Evolutionary conservation across 2,329 filamentous ascomycete species (phyloP).

Genomic region (Mariannaea sp.): DNA sequence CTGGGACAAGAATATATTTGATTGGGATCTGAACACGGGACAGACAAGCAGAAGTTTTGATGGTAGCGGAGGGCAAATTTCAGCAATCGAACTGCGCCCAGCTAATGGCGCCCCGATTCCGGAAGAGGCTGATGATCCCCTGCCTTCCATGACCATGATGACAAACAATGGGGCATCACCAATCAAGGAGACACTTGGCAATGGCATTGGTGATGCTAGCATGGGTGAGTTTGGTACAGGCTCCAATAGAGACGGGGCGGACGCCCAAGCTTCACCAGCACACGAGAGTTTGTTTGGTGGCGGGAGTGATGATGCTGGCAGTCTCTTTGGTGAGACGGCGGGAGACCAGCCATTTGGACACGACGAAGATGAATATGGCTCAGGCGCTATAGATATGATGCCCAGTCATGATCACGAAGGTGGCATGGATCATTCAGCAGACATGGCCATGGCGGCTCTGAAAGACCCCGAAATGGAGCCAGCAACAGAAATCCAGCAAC

Average conservation of each 20-base stretch:
- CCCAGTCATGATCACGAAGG: slow-evolving; percentile 47
- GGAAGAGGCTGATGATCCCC: slow-evolving; percentile 66
- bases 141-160: slow-evolving; percentile 70
- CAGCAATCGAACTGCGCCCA: slow-evolving; percentile 83
- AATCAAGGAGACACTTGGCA: slow-evolving; percentile 52
- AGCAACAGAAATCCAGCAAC: slow-evolving; percentile 36
- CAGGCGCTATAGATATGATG: slow-evolving; percentile 65
- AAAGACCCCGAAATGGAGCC: slow-evolving; percentile 37
- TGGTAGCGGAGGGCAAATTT: slow-evolving; percentile 81
- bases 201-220: slow-evolving; percentile 31
- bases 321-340: slow-evolving; percentile 80
- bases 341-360: slow-evolving; percentile 70
- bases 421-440: slow-evolving; percentile 49
- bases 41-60: slow-evolving; percentile 76
- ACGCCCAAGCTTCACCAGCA: slow-evolving; percentile 68
- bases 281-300: slow-evolving; percentile 83
- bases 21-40: slow-evolving; percentile 94
- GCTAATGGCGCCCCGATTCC: slow-evolving; percentile 76
- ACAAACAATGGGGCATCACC: slow-evolving; percentile 72
- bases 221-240: slow-evolving; percentile 29
- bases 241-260: slow-evolving; percentile 39
- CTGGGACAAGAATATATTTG: slow-evolving; percentile 93
- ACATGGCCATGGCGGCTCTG: slow-evolving; percentile 49
- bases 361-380: slow-evolving; percentile 83
- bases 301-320: slow-evolving; percentile 77